Conservation (phyloP, 768 basidiomycete genomes). For the Stropharia rugosoannulata region DNA sequence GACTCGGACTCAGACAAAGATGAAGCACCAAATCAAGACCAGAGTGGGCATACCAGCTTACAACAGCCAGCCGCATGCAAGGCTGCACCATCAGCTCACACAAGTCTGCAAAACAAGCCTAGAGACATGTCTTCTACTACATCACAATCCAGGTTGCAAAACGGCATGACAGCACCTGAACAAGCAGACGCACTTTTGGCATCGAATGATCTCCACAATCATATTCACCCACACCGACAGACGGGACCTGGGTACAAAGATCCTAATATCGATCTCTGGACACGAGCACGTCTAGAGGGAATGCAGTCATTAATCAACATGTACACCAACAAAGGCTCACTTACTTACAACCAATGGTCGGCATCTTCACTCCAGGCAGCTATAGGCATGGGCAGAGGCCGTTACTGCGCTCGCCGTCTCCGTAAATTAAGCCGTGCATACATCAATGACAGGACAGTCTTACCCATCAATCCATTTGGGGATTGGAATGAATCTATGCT, state of each 20-base stretch:
- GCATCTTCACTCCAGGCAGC: conserved; percentile 21
- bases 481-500: conserved; percentile 27
- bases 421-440: conserved; percentile 15
- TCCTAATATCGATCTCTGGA: conserved; percentile 8
- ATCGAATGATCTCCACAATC: no score
- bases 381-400: conserved; percentile 13
- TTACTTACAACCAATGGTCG: conserved; percentile 19
- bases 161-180: no score
- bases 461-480: conserved; percentile 26
- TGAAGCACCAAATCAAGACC: no score
- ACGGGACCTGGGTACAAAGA: neutral
- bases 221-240: no score
- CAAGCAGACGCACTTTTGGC: no score
- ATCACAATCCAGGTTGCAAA: no score
- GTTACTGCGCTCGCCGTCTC: conserved; percentile 19
- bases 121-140: no score
- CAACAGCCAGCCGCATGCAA: no score
- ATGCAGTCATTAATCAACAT: conserved; percentile 17
- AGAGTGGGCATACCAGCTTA: no score
- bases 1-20: no score
- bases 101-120: no score
- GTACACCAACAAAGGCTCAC: conserved; percentile 15
- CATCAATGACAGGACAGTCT: conserved; percentile 15
- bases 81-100: no score
- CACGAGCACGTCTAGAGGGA: conserved; percentile 16